These are phyloP conservation scores for Cucurbita pepo DNA, from an alignment of 306 rosid genomes.

Conservation along the genomic window DNA sequence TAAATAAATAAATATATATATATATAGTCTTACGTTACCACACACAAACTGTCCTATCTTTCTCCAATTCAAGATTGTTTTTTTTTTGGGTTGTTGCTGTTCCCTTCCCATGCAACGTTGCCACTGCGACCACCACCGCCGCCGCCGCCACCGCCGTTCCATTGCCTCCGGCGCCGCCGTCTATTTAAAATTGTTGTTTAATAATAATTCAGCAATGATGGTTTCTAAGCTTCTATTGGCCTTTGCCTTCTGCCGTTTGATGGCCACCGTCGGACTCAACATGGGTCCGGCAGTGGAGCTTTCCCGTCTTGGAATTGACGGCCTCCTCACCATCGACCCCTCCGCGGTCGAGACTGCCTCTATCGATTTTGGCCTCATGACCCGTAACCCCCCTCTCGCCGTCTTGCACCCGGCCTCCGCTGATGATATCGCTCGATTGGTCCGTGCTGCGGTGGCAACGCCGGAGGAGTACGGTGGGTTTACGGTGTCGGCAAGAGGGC, in stretches of 20 bases:
- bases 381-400: conserved; percentile 25
- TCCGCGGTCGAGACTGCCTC: conserved; percentile 40
- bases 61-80: conserved; percentile 12
- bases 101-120: conserved; percentile 7
- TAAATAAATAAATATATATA: neutral
- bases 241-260: conserved; percentile 41
- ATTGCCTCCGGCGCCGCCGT: neutral
- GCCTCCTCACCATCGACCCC: conserved; percentile 37
- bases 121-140: neutral
- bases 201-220: conserved; percentile 9
- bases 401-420: conserved; percentile 53
- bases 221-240: conserved; percentile 34
- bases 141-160: neutral
- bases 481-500: conserved; percentile 73
- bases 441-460: conserved; percentile 37
- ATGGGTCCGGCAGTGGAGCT: conserved; percentile 32
- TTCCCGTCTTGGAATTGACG: conserved; percentile 37
- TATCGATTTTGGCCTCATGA: conserved; percentile 53
- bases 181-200: neutral
- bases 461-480: conserved; percentile 14
- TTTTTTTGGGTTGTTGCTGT: conserved; percentile 8
- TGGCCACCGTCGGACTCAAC: conserved; percentile 47
- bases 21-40: conserved; percentile 41
- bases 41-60: neutral
- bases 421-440: conserved; percentile 31